Evolutionary conservation across 176 grass and related monocot genomes (phyloP), one percentile per base, ranked within the genome.

Genomic region (Ensete glaucum): DNA sequence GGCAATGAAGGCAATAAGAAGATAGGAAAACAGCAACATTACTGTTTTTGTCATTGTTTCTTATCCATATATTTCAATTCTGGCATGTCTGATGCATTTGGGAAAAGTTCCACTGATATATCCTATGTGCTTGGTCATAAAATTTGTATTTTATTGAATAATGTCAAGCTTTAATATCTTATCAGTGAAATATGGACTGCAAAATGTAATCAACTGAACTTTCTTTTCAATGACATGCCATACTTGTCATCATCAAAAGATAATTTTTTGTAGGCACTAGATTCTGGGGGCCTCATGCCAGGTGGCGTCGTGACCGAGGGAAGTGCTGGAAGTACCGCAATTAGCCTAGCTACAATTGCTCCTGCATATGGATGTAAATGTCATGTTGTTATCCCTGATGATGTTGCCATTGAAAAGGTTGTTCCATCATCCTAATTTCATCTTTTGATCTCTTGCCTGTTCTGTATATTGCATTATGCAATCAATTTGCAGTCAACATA

Each of bases 351-450:
- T 9, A 99, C 86, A 53, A 86, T 93, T 79, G 90, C 90, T 76
- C 90, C 88, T 51, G 88, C 90, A 75, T 94, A 87, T 94, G 90
- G 86, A 48, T 93, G 90, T 23, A 89, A 71, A 76, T 91, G 90
- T 29, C 95, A 98, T 82, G 95, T 93, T 82, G 88, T 87, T 71
- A 98, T 98, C 80, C 90, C 90, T 3, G 88, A 98, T 73, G 95
- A 98, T 87, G 95, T 82, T 82, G 90, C 95, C 43, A 83, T 98
- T 66, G 95, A 98, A 76, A 98, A 98, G 87, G 94, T 97, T 82
- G 2, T 50, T 26, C 75, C 25, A 13, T 81, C 66, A 14, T 79
- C 7, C 68, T 25, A 59, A 66, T 77, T 27, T 65, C 25, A 62
- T 22, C 14, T 80, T 64, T 8, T 27, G 34, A 83, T 54, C 22